phyloP scores from a whole-genome alignment of 306 rosid species.

The Senna siamea region DNA sequence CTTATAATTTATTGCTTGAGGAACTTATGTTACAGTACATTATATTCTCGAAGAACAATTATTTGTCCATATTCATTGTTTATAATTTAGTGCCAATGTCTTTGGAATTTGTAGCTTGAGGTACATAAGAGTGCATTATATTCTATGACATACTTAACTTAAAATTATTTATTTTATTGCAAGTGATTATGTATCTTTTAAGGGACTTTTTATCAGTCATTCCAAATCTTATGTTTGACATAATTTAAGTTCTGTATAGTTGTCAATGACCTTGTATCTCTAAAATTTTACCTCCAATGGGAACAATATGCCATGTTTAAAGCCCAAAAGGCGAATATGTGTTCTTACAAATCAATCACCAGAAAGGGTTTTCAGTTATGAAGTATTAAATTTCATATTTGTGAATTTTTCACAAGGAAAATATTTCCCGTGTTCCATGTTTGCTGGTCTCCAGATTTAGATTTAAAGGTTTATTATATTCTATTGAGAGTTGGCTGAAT shows the following conservation, averaged over 20 bases:
- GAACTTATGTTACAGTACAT: background rate
- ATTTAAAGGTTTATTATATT: conserved; percentile 13
- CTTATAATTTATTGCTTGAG: conserved; percentile 28
- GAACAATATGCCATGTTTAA: conserved; percentile 23
- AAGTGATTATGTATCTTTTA: conserved; percentile 23
- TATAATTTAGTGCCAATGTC: background rate
- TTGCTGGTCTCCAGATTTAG: conserved; percentile 23
- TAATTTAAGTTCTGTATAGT: background rate
- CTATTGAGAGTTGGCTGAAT: conserved; percentile 7
- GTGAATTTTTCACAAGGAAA: background rate
- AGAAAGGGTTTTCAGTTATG: background rate
- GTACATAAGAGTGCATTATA: background rate
- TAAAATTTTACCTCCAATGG: background rate
- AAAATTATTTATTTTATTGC: background rate
- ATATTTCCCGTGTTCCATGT: background rate
- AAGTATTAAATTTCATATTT: background rate
- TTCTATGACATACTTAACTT: conserved; percentile 1
- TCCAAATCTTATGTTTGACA: conserved; percentile 14
- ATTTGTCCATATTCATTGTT: background rate
- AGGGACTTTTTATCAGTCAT: conserved; percentile 13
- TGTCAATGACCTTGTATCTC: background rate
- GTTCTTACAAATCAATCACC: conserved; percentile 14
- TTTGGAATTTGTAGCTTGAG: background rate
- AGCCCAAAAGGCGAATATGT: conserved; percentile 24
- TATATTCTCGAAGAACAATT: background rate